Base-by-base conservation (phyloP, 2,329 filamentous ascomycete genomes). In the Aspergillus proliferans region DNA sequence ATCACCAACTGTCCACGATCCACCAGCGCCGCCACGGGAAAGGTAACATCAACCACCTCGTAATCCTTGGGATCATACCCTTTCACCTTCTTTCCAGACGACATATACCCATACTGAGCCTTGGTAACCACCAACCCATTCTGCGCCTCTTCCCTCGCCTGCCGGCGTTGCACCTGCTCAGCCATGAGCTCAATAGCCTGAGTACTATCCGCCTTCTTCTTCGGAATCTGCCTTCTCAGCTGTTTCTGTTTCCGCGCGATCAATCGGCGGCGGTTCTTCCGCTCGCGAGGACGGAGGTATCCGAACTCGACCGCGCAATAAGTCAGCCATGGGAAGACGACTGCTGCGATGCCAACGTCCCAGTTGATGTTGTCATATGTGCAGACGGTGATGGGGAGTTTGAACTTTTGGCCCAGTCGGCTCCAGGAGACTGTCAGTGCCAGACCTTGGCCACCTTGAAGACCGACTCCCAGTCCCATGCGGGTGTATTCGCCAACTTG, bases 21-120 rank as follows among this genome's bases (percentile, higher is more conserved):
- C 10, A 74, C 71, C 47, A 72, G 57, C n/a, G 68, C 68, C 47
- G 71, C 71, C n/a, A 73, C 64, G 4, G 71, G 68, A 28, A 72
- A 65, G 2, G 71, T 73, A 26, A 73, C 71, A 58, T 74, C 69
- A 12, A 64, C 61, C 3, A 64, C 51, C 24, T 64, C 59, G 18
- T 57, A 50, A 24, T 65, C 61, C 7, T 48, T 53, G 15, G 51
- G 52, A 14, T 54, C 53, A 12, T 54, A 57, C 10, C 45, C 47
- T 26, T 58, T 57, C 7, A 49, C 47, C 41, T 61, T 63, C 51
- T 53, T 56, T 28, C 38, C 30, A 3, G 61, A 55, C 6, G 68
- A 62, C 38, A 62, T 56, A 53, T 68, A 62, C 7, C 69, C 71
- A 54, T 73, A 74, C 51, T 70, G 65, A 1, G 71, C 71, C 49